Percentiles rank a stretch among this genome's conserved stretches.
These are phyloP conservation scores for Stagonosporopsis rhizophila DNA, from an alignment of 2,329 filamentous ascomycete genomes.

Conservation along the genomic window DNA sequence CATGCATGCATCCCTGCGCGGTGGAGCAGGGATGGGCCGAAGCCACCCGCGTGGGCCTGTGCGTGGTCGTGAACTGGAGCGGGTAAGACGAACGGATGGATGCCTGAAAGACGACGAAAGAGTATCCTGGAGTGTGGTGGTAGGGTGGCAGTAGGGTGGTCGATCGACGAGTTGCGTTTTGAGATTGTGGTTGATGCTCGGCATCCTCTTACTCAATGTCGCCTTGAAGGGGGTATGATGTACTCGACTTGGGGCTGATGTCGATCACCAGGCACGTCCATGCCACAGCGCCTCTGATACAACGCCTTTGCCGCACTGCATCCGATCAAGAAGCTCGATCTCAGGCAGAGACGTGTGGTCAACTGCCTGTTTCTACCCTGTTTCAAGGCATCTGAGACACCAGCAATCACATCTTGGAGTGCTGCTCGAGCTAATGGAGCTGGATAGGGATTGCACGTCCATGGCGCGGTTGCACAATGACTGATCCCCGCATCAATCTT, in stretches of 20 bases:
- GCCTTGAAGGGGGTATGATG: background rate
- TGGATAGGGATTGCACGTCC: background rate
- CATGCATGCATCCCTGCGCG: background rate
- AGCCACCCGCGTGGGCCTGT: conserved; percentile 12
- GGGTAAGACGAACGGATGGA: background rate
- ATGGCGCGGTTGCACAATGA: background rate
- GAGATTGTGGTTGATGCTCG: background rate
- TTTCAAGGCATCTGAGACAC: background rate
- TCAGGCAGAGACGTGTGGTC: background rate
- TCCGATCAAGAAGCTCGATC: background rate
- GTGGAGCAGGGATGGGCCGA: conserved; percentile 6
- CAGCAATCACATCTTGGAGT: background rate
- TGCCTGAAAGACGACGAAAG: background rate
- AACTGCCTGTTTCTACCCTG: background rate
- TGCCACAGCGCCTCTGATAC: conserved; percentile 1
- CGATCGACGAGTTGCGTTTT: background rate
- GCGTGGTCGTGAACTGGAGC: background rate
- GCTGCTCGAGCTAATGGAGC: background rate
- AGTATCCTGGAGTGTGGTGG: background rate
- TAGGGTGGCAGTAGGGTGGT: too few species aligned
- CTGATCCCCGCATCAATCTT: background rate
- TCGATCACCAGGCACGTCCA: conserved; percentile 11
- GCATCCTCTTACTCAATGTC: background rate
- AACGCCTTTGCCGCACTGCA: background rate
- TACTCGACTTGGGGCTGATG: background rate